Conservation (phyloP, 805 yeast genomes). For the Cyberlindnera meyerae region DNA sequence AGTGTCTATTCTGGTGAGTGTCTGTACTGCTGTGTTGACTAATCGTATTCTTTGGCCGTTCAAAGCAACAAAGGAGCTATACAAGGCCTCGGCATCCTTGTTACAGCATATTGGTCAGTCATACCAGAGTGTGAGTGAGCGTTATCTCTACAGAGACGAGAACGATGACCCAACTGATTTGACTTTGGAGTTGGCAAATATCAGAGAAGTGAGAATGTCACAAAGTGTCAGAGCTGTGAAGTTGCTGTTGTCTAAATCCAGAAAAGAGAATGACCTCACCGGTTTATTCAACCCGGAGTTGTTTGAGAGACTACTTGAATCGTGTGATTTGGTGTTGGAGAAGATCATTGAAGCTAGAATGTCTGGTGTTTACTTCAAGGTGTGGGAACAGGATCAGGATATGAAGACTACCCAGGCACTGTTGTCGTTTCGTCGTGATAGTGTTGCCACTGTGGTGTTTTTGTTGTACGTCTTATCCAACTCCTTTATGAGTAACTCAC, state of each 20-base stretch:
- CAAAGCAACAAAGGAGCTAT: conserved; percentile 38
- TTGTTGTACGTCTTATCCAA: conserved; percentile 39
- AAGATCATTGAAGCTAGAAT: conserved; percentile 45
- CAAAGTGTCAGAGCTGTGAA: conserved; percentile 38
- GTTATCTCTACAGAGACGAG: conserved; percentile 43
- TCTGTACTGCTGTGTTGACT: conserved; percentile 31
- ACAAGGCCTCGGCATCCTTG: conserved; percentile 34
- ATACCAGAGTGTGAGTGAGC: conserved; percentile 42
- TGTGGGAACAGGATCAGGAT: conserved; percentile 39
- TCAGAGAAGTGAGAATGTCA: conserved; percentile 44
- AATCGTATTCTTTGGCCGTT: conserved; percentile 48
- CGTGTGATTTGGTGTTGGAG: conserved; percentile 37
- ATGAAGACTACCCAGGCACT: conserved; percentile 34
- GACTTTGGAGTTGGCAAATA: conserved; percentile 38
- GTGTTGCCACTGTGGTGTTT: conserved; percentile 42
- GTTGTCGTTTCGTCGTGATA: conserved; percentile 41
- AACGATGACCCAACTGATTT: conserved; percentile 43
- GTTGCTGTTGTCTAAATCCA: conserved; percentile 32
- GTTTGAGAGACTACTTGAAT: conserved; percentile 31
- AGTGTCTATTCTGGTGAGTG: conserved; percentile 35
- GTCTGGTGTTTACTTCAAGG: conserved; percentile 42
- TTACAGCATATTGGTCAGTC: conserved; percentile 40
- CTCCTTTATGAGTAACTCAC: conserved; percentile 33
- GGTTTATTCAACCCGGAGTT: conserved; percentile 31
- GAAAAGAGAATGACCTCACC: conserved; percentile 33